Percentiles rank a stretch among this genome's conserved stretches.
These are phyloP conservation scores for Neoboletus brunneissimus DNA, from an alignment of 768 basidiomycete genomes.

Conservation along the genomic window DNA sequence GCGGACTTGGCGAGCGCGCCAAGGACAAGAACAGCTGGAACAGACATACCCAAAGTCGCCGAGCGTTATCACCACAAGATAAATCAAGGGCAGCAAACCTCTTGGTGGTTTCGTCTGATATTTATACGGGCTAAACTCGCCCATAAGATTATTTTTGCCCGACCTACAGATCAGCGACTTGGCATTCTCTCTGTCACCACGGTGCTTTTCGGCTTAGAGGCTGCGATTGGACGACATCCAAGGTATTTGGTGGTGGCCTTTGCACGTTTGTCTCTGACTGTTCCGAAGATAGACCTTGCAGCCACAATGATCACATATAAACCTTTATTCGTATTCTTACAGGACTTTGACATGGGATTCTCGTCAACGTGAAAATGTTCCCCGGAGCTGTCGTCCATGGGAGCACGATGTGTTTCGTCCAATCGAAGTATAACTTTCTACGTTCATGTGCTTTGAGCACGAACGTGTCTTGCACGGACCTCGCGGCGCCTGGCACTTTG, in stretches of 20 bases:
- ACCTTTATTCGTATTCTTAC: too few species aligned
- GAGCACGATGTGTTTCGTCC: not conserved
- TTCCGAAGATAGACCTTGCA: not conserved
- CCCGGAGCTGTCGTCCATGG: not conserved
- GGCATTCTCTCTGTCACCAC: not conserved
- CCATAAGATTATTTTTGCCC: not conserved
- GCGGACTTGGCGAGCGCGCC: constrained; percentile 11
- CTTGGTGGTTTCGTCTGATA: not conserved
- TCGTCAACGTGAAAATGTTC: not conserved
- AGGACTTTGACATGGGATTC: not conserved
- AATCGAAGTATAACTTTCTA: not conserved
- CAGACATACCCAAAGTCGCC: constrained; percentile 4
- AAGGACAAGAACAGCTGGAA: constrained; percentile 12
- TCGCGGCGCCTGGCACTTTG: not conserved
- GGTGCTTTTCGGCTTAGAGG: not conserved
- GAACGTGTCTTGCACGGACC: constrained; percentile 7
- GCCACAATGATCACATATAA: not conserved
- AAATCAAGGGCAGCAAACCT: not conserved
- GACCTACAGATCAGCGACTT: not conserved
- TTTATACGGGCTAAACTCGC: constrained; percentile 3
- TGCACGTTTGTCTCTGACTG: not conserved
- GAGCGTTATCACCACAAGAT: not conserved
- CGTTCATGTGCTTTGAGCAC: not conserved
- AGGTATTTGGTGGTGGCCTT: not conserved
- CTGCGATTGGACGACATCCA: not conserved